These are phyloP conservation scores for Camellia lanceoleosa DNA, from an alignment of 148 eudicot genomes.

Conservation along the genomic window DNA sequence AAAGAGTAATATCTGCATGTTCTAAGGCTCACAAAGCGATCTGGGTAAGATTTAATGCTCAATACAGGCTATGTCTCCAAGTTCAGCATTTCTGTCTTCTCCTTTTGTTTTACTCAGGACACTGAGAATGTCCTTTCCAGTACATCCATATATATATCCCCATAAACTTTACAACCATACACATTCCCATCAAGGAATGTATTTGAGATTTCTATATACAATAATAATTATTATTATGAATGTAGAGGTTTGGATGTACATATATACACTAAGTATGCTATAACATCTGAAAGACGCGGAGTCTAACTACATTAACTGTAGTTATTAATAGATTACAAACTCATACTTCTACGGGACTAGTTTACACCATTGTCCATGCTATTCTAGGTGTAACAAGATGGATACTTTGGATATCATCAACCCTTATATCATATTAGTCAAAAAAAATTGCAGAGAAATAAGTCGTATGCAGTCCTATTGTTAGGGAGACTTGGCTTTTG, in stretches of 20 bases:
- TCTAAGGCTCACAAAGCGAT: slow-evolving; percentile 36
- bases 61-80: slow-evolving; percentile 6
- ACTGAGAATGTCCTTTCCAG: neutral
- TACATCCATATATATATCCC: neutral
- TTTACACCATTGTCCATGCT: neutral
- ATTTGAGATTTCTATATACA: neutral
- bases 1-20: slow-evolving; percentile 22
- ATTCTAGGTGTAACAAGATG: no score
- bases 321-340: neutral
- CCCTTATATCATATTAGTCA: neutral
- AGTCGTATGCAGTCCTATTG: no score
- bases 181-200: neutral
- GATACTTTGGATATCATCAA: no score
- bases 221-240: no score
- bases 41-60: slow-evolving; percentile 5
- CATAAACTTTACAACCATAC: neutral
- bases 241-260: neutral
- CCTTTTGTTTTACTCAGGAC: slow-evolving; percentile 8
- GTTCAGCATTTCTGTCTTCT: slow-evolving; percentile 17
- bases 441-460: no score
- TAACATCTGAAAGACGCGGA: no score
- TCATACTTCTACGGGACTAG: neutral
- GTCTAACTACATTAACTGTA: neutral
- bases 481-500: no score
- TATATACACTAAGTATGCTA: neutral